Evolutionary conservation across 371 early-diverging fungal genomes (phyloP), one percentile per base, ranked within the genome.

Genomic region (Mortierella polycephala): DNA sequence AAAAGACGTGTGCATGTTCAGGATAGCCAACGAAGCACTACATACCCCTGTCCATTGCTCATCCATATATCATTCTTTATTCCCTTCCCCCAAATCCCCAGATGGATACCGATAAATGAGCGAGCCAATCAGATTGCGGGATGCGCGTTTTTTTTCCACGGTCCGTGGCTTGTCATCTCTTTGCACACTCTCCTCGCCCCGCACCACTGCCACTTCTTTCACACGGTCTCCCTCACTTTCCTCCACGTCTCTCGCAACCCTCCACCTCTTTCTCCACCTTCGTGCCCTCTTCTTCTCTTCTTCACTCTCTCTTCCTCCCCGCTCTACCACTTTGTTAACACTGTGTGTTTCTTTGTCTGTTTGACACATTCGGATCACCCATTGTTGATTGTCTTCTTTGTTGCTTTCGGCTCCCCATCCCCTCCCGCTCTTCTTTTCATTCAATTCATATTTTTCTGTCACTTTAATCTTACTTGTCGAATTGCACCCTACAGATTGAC

Each of bases 111-210:
- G 30, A 30, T 30, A 30, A 30, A 30, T 30, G 30, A 30, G 4
- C 4, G 49, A 40, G 52, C 72, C 72, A 71, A 71, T 71, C 72
- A 71, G 57, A 50, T 18, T 2, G 57, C 39, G 50, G 50, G 57
- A 23, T 10, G 62, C 16, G 30, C 62, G 12, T 12, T 47, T 55
- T 69, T 62, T 69, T 69, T 50, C 62, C 69, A 69, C 69, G 69
- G 62, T 69, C 62, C 45, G 44, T 21, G 30, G 51, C 52, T 37
- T 53, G 42, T 16, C 14, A 14, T 12, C 11, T 0, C 30, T 0
- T 40, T 40, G 13, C 55, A 45, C 39, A 40, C 40, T 53, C 52
- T n/a, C 5, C 54, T 10, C 14, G 39, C 40, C 7, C 50, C 37
- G 44, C 49, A n/a, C 16, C 16, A 7, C 12, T 7, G 18, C 50